Evolutionary conservation across 2,329 filamentous ascomycete species (phyloP).

Genomic region (Fusarium mundagurra): DNA sequence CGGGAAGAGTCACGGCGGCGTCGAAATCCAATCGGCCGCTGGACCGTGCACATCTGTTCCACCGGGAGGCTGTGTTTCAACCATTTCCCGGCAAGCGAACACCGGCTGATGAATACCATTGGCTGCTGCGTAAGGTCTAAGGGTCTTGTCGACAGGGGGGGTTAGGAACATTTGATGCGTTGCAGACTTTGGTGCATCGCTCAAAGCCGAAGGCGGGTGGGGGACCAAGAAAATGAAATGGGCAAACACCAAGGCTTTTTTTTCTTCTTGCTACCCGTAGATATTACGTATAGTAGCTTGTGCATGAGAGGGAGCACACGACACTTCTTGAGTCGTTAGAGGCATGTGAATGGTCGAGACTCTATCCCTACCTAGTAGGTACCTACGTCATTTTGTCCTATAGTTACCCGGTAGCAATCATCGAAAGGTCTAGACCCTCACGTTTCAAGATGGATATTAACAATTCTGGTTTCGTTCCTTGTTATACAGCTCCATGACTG

Average conservation of each 20-base stretch:
- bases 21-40: constrained; percentile 4
- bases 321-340: neutral
- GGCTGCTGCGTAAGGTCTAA: neutral
- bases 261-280: neutral
- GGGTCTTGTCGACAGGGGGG: neutral
- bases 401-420: neutral
- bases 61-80: constrained; percentile 20
- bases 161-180: neutral
- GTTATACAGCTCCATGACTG: neutral
- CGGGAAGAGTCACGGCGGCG: constrained; percentile 23
- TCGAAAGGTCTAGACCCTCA: neutral
- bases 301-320: neutral
- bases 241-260: constrained; percentile 29
- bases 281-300: neutral
- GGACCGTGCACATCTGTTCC: neutral
- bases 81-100: neutral
- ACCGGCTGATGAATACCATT: neutral
- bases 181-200: constrained; percentile 9
- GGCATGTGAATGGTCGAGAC: neutral
- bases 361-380: no score
- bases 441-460: neutral
- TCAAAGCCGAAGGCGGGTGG: constrained; percentile 9
- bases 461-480: neutral
- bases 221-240: neutral
- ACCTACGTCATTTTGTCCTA: neutral